These are phyloP conservation scores for Medakamo hakoo DNA, from an alignment of 139 green algal genomes.

Conservation along the genomic window DNA sequence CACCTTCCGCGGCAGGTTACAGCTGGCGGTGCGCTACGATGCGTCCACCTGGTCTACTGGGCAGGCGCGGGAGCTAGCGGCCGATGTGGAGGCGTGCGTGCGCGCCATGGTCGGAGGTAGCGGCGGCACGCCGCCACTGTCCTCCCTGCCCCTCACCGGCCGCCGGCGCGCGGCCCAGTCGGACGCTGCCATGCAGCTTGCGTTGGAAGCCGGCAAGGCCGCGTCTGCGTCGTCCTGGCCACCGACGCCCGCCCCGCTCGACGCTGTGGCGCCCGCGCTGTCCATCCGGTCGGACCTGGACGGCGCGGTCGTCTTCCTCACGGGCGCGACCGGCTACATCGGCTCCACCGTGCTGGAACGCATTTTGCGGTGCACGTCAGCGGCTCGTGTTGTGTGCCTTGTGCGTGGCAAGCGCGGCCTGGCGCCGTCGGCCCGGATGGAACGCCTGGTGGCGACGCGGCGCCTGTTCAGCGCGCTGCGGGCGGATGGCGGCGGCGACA, in stretches of 20 bases:
- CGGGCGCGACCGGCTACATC: slow-evolving; percentile 11
- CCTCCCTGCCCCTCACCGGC: background rate
- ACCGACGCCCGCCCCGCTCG: background rate
- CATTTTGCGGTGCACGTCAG: slow-evolving; percentile 8
- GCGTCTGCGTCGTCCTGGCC: background rate
- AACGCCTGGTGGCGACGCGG: background rate
- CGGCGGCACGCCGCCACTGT: too few species aligned
- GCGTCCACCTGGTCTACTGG: too few species aligned
- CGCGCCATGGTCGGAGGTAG: too few species aligned
- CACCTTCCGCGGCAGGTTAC: too few species aligned
- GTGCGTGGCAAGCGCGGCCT: background rate
- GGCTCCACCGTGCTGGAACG: slow-evolving; percentile 9
- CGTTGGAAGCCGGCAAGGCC: background rate
- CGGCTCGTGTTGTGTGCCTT: slow-evolving; percentile 3
- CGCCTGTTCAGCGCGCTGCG: slow-evolving; percentile 6
- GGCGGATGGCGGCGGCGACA: too few species aligned
- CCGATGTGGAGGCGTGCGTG: too few species aligned
- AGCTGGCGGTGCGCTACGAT: too few species aligned
- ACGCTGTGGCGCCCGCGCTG: slow-evolving; percentile 5
- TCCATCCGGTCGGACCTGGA: background rate
- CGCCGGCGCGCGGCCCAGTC: background rate
- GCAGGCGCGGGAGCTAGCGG: too few species aligned
- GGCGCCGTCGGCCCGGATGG: background rate
- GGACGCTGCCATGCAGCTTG: background rate
- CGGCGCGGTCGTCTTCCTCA: slow-evolving; percentile 6